Evolutionary conservation across 106 monocot species (phyloP).

Genomic region (Cymbidium sinense): DNA sequence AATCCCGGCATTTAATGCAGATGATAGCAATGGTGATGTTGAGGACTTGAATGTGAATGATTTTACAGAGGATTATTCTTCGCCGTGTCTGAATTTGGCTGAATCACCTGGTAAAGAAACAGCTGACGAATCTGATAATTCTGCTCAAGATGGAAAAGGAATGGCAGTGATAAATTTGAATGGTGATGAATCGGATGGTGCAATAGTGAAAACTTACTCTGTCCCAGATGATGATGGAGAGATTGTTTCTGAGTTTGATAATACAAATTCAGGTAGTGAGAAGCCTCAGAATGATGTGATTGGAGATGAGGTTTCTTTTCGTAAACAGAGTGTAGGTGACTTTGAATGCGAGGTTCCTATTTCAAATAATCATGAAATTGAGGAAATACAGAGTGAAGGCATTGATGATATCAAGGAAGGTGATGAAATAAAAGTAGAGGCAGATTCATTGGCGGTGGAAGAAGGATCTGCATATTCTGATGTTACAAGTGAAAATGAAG

Average conservation of each 20-base stretch:
- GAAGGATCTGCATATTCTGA: neutral
- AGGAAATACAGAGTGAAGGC: neutral
- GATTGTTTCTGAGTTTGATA: slow-evolving; percentile 2
- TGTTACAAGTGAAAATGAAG: neutral
- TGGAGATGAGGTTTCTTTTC: neutral
- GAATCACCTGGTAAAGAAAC: neutral
- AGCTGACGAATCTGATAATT: neutral
- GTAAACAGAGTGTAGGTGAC: neutral
- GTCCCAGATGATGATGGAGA: slow-evolving; percentile 9
- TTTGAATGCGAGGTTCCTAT: neutral
- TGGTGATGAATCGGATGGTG: slow-evolving; percentile 13
- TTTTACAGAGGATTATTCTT: slow-evolving; percentile 3
- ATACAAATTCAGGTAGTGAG: neutral
- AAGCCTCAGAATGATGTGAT: neutral
- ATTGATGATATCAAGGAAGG: slow-evolving; percentile 6
- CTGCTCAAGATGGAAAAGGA: slow-evolving; percentile 1
- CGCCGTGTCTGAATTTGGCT: neutral
- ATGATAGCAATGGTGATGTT: slow-evolving; percentile 1
- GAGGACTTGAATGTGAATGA: neutral
- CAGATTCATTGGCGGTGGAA: slow-evolving; percentile 9
- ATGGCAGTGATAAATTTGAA: slow-evolving; percentile 1
- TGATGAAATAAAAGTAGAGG: neutral
- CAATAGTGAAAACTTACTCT: neutral
- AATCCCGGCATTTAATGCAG: neutral
- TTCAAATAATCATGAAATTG: neutral